A percentile compares a stretch with the other conserved stretches of the same genome.
Evolutionary conservation across 2,329 filamentous ascomycete genomes (phyloP).

Genomic region (Neonectria punicea): DNA sequence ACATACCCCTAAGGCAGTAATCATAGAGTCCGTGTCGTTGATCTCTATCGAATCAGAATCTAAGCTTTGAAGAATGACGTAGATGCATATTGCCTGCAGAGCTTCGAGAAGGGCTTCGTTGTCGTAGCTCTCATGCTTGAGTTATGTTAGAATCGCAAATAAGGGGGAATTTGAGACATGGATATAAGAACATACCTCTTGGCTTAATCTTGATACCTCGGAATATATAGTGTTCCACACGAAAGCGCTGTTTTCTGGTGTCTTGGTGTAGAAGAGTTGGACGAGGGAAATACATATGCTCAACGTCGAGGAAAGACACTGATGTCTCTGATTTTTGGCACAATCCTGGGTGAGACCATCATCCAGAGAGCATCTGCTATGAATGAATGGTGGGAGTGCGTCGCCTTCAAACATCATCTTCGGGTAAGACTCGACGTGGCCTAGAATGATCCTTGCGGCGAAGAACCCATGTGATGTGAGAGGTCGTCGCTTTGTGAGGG

Average conservation of each 20-base stretch:
- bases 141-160: not conserved
- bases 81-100: constrained; percentile 22
- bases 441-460: constrained; percentile 26
- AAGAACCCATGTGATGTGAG: constrained; percentile 17
- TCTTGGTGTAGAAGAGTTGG: constrained; percentile 28
- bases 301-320: constrained; percentile 27
- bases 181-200: constrained; percentile 22
- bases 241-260: constrained; percentile 21
- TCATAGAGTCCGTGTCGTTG: constrained; percentile 21
- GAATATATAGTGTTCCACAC: constrained; percentile 35
- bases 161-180: too few species aligned
- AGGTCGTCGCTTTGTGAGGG: constrained; percentile 20
- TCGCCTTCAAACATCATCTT: constrained; percentile 30
- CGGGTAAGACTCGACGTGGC: constrained; percentile 33
- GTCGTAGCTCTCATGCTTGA: constrained; percentile 6
- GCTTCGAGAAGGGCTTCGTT: constrained; percentile 16
- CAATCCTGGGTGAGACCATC: constrained; percentile 13
- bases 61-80: constrained; percentile 22
- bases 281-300: constrained; percentile 30
- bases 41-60: constrained; percentile 17
- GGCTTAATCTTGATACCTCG: constrained; percentile 20
- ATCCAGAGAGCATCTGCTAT: constrained; percentile 24
- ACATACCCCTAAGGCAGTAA: constrained; percentile 22
- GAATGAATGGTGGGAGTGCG: constrained; percentile 35
- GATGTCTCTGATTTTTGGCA: constrained; percentile 15